Base-by-base conservation (phyloP, 2,329 filamentous ascomycete species). In the Aspergillus ochraceoroseus region DNA sequence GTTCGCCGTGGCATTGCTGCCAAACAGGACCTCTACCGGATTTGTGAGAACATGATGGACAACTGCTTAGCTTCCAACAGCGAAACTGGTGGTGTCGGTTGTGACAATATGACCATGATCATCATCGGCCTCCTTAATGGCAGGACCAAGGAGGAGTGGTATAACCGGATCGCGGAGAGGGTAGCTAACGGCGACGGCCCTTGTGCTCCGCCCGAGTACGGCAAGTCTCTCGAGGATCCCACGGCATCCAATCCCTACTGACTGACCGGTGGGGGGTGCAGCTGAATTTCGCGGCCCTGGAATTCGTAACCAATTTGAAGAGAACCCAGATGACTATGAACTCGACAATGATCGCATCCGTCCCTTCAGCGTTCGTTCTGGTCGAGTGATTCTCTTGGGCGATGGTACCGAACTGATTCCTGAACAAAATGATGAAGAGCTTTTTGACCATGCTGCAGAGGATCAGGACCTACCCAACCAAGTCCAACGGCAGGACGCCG, bases 41-140 rank as follows among this genome's bases (percentile, higher is more conserved):
- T 98, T 59, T 96, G 90, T 67, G 92, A 98, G 71, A 98, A 98
- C 72, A 95, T 98, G 87, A 98, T 98, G 92, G 90, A 98, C 74
- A 98, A 96, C 73, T 98, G 92, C 64, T 76, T 98, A 52, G 89
- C 92, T 27, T 94, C 89, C 47, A 96, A 94, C 77, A 95, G 89
- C 53, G 92, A 98, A 70, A 95, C 90, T 20, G 92, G 92, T 40
- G 92, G 92, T 49, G 90, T 98, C 47, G 92, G 92, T 47, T 98
- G 92, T 67, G 92, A 98, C 73, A 98, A 98, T 75, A 98, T 98
- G 92, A 98, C 92, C 54, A 96, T 98, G 85, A 74, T 83, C 56
- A 77, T 98, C 52, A 73, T 98, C 60, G 92, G 84, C 53, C 80
- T 98, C 63, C 77, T 98, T 54, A 80, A 86, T 60, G 92, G 90